Conservation (phyloP, 129 eudicot genomes). For the Lonicera japonica region DNA sequence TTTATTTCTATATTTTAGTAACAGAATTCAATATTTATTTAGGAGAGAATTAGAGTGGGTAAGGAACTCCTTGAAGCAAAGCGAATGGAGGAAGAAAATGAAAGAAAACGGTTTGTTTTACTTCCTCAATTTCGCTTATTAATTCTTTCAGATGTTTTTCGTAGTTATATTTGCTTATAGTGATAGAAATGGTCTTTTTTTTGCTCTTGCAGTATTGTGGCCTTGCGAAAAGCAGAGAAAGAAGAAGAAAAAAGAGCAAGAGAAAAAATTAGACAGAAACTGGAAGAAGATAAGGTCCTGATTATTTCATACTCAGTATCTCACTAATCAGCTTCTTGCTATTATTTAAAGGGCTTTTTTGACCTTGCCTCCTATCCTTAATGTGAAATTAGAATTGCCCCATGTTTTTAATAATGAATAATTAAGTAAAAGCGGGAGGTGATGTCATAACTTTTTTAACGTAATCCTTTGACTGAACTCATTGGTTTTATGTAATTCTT, state of each 20-base stretch:
- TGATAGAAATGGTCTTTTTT: slow-evolving; percentile 4
- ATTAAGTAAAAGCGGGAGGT: too few relatives aligned
- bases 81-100: slow-evolving; percentile 86
- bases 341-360: too few relatives aligned
- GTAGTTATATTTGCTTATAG: neutral
- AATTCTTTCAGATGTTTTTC: neutral
- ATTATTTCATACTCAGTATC: neutral
- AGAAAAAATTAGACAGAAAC: slow-evolving; percentile 75
- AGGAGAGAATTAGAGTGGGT: slow-evolving; percentile 89
- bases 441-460: too few relatives aligned
- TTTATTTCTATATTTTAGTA: neutral
- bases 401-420: too few relatives aligned
- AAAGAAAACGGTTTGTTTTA: slow-evolving; percentile 76
- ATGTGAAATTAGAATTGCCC: too few relatives aligned
- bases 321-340: too few relatives aligned
- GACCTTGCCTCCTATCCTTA: too few relatives aligned
- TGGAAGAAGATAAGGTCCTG: slow-evolving; percentile 87
- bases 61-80: slow-evolving; percentile 93
- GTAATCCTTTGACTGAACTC: too few relatives aligned
- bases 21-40: slow-evolving; percentile 8
- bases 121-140: neutral
- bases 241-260: slow-evolving; percentile 87
- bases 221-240: slow-evolving; percentile 84
- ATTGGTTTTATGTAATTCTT: too few relatives aligned
- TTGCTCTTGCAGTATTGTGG: slow-evolving; percentile 48